phyloP scores from a whole-genome alignment of 75 land plant species.

The Larix kaempferi region DNA sequence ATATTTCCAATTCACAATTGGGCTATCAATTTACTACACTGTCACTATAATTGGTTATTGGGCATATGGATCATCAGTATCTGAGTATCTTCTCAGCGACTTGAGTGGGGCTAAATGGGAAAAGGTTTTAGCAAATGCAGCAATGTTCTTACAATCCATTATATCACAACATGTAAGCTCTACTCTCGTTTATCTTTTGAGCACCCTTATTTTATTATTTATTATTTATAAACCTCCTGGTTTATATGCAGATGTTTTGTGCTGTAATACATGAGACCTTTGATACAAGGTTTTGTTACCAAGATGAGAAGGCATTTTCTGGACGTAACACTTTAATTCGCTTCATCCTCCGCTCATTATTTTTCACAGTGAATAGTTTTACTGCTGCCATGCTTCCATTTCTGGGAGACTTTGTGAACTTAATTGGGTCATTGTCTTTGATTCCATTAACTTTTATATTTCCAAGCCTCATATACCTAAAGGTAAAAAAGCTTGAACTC shows the following conservation, averaged over 20 bases:
- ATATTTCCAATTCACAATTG: conserved; percentile 35
- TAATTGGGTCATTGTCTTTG: conserved; percentile 36
- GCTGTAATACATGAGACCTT: conserved; percentile 43
- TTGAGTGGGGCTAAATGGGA: conserved; percentile 49
- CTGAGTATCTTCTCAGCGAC: conserved; percentile 35
- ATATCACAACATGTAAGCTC: conserved; percentile 47
- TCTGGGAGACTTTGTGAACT: conserved; percentile 50
- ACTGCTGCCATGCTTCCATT: conserved; percentile 51
- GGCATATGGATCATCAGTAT: conserved; percentile 58
- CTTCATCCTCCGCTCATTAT: conserved; percentile 17
- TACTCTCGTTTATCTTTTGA: not conserved
- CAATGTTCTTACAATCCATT: conserved; percentile 36
- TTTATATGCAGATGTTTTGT: conserved; percentile 37
- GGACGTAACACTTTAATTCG: conserved; percentile 20
- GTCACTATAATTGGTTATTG: conserved; percentile 52
- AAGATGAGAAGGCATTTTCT: conserved; percentile 21
- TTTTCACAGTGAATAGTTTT: conserved; percentile 27
- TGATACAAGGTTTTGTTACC: conserved; percentile 35
- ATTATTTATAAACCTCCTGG: not conserved
- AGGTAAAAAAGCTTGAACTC: conserved; percentile 11
- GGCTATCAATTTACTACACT: conserved; percentile 29
- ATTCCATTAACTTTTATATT: conserved; percentile 40
- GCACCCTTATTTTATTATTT: not conserved
- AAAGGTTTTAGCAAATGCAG: conserved; percentile 29
- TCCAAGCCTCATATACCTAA: conserved; percentile 45